Conservation (phyloP, 2,329 filamentous ascomycete genomes). For the Talaromyces atroroseus region DNA sequence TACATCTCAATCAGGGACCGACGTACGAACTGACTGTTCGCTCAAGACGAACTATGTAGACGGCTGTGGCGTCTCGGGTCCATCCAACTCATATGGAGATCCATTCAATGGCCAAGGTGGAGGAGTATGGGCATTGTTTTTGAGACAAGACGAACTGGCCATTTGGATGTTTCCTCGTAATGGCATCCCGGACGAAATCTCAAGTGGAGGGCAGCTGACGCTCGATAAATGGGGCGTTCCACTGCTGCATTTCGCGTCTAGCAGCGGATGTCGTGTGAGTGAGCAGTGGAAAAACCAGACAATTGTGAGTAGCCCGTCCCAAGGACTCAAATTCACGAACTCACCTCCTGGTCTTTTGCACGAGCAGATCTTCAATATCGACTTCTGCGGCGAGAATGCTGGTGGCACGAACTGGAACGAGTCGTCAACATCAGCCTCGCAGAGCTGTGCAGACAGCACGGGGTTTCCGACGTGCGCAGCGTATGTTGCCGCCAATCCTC, state of each 20-base stretch:
- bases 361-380: constrained; percentile 59
- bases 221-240: constrained; percentile 64
- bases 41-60: constrained; percentile 39
- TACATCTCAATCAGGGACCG: constrained; percentile 43
- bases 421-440: constrained; percentile 23
- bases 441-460: constrained; percentile 56
- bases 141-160: constrained; percentile 65
- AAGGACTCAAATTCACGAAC: too few relatives aligned
- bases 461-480: constrained; percentile 56
- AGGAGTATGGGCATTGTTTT: constrained; percentile 69
- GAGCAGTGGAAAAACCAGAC: constrained; percentile 65
- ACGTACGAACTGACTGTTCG: constrained; percentile 55
- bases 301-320: constrained; percentile 44
- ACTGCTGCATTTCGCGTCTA: constrained; percentile 45
- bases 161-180: constrained; percentile 79
- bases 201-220: constrained; percentile 50
- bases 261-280: constrained; percentile 65
- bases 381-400: constrained; percentile 86
- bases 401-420: constrained; percentile 57
- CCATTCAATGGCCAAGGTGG: constrained; percentile 66
- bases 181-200: constrained; percentile 60
- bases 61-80: constrained; percentile 57
- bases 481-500: constrained; percentile 66
- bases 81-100: constrained; percentile 54
- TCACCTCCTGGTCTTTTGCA: background rate